Percentiles rank a stretch among this genome's conserved stretches.
Conservation (phyloP, 371 early-diverging fungal genomes). For the Apophysomyces trapeziformis region DNA sequence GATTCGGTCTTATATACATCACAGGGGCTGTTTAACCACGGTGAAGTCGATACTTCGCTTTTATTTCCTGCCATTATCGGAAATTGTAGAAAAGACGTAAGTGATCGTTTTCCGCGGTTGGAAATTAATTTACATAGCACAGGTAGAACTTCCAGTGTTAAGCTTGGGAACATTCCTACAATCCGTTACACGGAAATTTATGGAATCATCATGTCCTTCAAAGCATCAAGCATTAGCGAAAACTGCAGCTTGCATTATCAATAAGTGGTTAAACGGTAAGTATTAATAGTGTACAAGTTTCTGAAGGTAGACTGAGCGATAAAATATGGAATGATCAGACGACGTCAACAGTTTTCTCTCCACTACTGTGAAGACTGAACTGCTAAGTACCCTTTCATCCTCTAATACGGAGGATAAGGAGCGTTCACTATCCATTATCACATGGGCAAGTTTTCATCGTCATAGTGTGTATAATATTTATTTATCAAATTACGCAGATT, state of each 20-base stretch:
- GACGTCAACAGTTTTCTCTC: slow-evolving; percentile 17
- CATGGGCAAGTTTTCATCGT: slow-evolving; percentile 16
- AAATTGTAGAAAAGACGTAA: slow-evolving; percentile 40
- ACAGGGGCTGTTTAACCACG: not conserved
- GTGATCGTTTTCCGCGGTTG: slow-evolving; percentile 7
- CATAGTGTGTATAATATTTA: not conserved
- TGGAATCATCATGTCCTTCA: slow-evolving; percentile 27
- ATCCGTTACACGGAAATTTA: slow-evolving; percentile 41
- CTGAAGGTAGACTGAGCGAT: too few relatives aligned
- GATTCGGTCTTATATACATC: not conserved
- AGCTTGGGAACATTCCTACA: slow-evolving; percentile 41
- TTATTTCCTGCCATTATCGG: slow-evolving; percentile 42
- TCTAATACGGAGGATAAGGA: slow-evolving; percentile 12
- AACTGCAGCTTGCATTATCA: slow-evolving; percentile 50
- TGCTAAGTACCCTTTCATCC: slow-evolving; percentile 16
- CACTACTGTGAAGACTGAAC: not conserved
- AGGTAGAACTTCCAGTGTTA: slow-evolving; percentile 49
- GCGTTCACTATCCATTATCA: slow-evolving; percentile 10
- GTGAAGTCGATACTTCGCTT: slow-evolving; percentile 27
- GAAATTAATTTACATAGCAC: not conserved
- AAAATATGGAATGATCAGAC: slow-evolving; percentile 16
- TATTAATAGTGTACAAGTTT: not conserved
- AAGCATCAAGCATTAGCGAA: slow-evolving; percentile 47
- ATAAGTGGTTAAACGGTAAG: slow-evolving; percentile 55
- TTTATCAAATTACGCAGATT: slow-evolving; percentile 41